A percentile compares a stretch with the other conserved stretches of the same genome.
These are phyloP conservation scores for Lentinula guzmanii DNA, from an alignment of 768 basidiomycete species.

Conservation along the genomic window DNA sequence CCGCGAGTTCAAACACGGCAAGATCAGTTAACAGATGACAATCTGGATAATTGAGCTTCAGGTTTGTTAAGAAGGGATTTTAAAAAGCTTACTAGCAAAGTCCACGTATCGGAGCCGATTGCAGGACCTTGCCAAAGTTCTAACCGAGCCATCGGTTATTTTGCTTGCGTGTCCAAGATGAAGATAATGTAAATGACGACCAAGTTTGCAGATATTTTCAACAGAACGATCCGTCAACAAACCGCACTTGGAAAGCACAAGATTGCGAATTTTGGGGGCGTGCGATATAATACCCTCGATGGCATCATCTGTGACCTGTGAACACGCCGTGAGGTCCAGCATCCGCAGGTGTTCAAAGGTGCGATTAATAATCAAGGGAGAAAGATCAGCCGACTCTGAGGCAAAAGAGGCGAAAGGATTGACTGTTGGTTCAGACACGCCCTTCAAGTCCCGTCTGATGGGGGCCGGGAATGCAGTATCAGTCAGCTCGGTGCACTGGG, in stretches of 20 bases:
- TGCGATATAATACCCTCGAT: slow-evolving; percentile 78
- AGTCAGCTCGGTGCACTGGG: slow-evolving; percentile 71
- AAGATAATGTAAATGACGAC: slow-evolving; percentile 90
- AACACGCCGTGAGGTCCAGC: slow-evolving; percentile 88
- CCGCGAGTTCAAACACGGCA: slow-evolving; percentile 88
- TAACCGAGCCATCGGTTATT: slow-evolving; percentile 88
- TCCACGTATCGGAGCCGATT: slow-evolving; percentile 92
- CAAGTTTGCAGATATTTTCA: slow-evolving; percentile 78
- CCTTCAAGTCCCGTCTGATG: slow-evolving; percentile 28
- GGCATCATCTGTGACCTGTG: slow-evolving; percentile 74
- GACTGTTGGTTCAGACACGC: slow-evolving; percentile 23
- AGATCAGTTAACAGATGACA: slow-evolving; percentile 86
- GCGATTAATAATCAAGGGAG: slow-evolving; percentile 60
- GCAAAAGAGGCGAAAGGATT: slow-evolving; percentile 35
- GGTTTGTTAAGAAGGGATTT: slow-evolving; percentile 10
- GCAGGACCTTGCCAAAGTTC: slow-evolving; percentile 77
- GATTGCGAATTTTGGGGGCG: slow-evolving; percentile 78
- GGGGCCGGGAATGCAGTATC: slow-evolving; percentile 84
- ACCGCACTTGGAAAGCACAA: slow-evolving; percentile 82
- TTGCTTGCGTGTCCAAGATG: slow-evolving; percentile 89
- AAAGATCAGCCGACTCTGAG: slow-evolving; percentile 38
- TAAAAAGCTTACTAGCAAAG: slow-evolving; percentile 73
- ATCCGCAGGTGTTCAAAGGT: slow-evolving; percentile 83
- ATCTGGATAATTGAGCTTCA: slow-evolving; percentile 37
- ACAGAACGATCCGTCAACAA: slow-evolving; percentile 77